Conservation (phyloP, 495 filamentous ascomycete genomes). For the Daldinia loculata region DNA sequence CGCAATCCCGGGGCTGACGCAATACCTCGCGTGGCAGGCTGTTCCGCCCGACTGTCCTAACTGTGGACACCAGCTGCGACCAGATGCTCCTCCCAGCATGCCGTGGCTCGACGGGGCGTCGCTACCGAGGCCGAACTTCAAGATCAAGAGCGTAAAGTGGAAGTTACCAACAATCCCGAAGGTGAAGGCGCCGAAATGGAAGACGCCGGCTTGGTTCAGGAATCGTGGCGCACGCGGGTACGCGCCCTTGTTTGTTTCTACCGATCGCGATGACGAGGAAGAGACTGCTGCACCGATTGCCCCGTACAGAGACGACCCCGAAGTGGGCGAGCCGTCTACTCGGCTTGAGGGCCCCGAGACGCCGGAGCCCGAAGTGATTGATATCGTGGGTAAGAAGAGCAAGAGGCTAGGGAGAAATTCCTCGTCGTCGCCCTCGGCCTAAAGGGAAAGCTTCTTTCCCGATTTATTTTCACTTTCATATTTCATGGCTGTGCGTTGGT, state of each 20-base stretch:
- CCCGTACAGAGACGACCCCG: slow-evolving; percentile 38
- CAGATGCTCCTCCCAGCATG: slow-evolving; percentile 42
- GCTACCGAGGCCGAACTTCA: slow-evolving; percentile 28
- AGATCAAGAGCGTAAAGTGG: slow-evolving; percentile 19
- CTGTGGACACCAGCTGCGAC: slow-evolving; percentile 50
- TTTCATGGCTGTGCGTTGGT: not conserved
- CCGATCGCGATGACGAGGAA: slow-evolving; percentile 30
- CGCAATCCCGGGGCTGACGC: slow-evolving; percentile 48
- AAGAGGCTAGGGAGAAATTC: slow-evolving; percentile 23
- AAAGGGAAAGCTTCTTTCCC: not conserved
- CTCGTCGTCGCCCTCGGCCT: slow-evolving; percentile 20
- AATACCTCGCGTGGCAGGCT: slow-evolving; percentile 49
- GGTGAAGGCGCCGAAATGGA: slow-evolving; percentile 42
- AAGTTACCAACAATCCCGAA: slow-evolving; percentile 34
- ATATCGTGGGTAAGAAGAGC: slow-evolving; percentile 36
- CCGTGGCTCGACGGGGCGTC: slow-evolving; percentile 51
- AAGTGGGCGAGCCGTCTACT: slow-evolving; percentile 29
- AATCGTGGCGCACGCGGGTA: slow-evolving; percentile 19
- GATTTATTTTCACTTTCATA: not conserved
- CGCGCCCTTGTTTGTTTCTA: slow-evolving; percentile 43
- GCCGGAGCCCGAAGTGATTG: slow-evolving; percentile 31
- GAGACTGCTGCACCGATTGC: slow-evolving; percentile 11
- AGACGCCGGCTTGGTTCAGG: slow-evolving; percentile 45
- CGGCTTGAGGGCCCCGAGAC: slow-evolving; percentile 19
- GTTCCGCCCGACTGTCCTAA: slow-evolving; percentile 53